These are phyloP conservation scores for Xylariaceae sp. DNA, from an alignment of 2,329 filamentous ascomycete genomes.

Conservation along the genomic window DNA sequence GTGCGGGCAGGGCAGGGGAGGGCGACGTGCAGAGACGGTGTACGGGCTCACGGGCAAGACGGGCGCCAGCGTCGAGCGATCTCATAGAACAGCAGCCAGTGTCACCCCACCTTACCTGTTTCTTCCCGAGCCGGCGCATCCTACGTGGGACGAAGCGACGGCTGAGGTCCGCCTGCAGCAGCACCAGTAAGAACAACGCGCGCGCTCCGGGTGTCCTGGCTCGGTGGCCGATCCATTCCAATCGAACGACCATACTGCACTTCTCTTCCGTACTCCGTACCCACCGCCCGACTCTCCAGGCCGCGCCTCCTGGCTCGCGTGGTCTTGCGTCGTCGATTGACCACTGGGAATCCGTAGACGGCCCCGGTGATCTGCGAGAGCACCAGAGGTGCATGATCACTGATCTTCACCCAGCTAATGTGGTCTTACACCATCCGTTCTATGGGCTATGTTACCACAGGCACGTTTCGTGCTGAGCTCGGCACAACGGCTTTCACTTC, in stretches of 20 bases:
- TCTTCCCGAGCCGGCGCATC: constrained; percentile 7
- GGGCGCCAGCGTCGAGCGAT: no score
- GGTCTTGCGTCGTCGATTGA: no score
- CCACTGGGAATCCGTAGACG: constrained; percentile 9
- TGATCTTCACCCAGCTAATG: constrained; percentile 13
- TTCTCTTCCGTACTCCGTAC: constrained; percentile 4
- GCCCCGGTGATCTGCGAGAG: constrained; percentile 14
- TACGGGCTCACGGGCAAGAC: no score
- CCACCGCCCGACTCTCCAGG: constrained; percentile 13
- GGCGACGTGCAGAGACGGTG: no score
- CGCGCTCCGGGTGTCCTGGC: background rate
- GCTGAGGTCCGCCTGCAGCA: constrained; percentile 13
- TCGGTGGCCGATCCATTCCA: constrained; percentile 8
- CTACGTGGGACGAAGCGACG: background rate
- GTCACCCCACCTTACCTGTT: constrained; percentile 11
- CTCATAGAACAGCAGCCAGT: no score
- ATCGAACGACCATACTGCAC: constrained; percentile 7
- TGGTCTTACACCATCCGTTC: constrained; percentile 9
- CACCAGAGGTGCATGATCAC: constrained; percentile 4
- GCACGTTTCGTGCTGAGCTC: constrained; percentile 9
- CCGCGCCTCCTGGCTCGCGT: background rate
- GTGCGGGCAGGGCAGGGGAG: no score
- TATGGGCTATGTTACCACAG: no score
- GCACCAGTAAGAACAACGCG: constrained; percentile 8
- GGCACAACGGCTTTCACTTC: no score